Evolutionary conservation across 1,284 basidiomycete species (phyloP), one percentile per base, ranked within the genome.

Genomic region (Golubevia sp.): DNA sequence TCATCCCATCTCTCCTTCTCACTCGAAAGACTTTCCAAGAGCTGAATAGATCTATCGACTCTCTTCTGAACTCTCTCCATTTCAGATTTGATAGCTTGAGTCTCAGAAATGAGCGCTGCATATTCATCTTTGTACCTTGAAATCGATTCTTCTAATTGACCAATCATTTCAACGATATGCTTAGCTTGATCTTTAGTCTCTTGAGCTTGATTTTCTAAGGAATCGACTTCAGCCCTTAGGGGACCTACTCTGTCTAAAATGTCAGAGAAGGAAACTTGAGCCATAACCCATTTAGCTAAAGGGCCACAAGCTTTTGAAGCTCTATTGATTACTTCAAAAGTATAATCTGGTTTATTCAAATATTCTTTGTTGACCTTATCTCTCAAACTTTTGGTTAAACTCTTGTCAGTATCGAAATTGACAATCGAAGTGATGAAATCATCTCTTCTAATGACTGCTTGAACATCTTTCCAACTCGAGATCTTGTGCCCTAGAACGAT

Each of bases 241-340:
- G 81, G 81, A 3, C 76, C 81, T 51, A 83, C 76, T 38, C 74
- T 70, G 59, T 83, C 81, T 52, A 83, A 69, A 25, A 83, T 83
- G 53, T 79, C 77, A 20, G 77, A 79, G 70, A 71, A 83, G 48
- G 72, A 73, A 15, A 83, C 77, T 53, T 83, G 81, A 11, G 81
- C 81, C 13, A 83, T 76, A 49, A 81, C 79, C 81, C 81, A 83
- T 44, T 77, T 79, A 49, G 81, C 81, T 4, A 83, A 68, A 13
- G 81, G 81, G n/a, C 81, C 81, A 58, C 81, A 83, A 1, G 81
- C 81, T 59, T 82, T 79, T 63, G 74, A 77, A 15, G 81, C 81
- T 48, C 76, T 71, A 56, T 80, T 70, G 70, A 83, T 82, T 51
- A 64, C 76, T 30, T 78, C 78, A 56, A 76, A 79, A 67, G 79